phyloP scores from a whole-genome alignment of 345 rosid species.

The Hypericum androsaemum region DNA sequence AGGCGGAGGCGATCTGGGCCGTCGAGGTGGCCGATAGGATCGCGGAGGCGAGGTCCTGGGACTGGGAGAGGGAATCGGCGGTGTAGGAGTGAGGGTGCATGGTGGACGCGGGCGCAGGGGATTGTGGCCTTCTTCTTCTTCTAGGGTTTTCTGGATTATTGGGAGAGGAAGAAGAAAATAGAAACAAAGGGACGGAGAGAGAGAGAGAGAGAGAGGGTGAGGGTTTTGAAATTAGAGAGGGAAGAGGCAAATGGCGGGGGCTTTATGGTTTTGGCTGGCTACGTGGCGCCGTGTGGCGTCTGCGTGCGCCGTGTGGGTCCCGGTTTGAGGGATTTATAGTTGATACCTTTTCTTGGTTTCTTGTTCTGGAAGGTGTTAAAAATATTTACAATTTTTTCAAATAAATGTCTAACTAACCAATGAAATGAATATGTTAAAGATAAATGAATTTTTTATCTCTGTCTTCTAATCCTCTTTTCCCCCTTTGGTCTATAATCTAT shows the following conservation, averaged over 20 bases:
- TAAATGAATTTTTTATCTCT: too few relatives aligned
- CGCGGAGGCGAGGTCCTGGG: slow-evolving; percentile 55
- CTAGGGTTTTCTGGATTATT: slow-evolving; percentile 27
- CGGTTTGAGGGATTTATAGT: neutral
- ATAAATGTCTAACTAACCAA: too few relatives aligned
- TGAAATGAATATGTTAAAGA: too few relatives aligned
- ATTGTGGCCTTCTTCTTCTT: neutral
- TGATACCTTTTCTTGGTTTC: too few relatives aligned
- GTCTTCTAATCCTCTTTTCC: too few relatives aligned
- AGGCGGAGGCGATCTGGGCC: slow-evolving; percentile 48
- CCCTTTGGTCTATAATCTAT: too few relatives aligned
- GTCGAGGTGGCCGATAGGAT: slow-evolving; percentile 54
- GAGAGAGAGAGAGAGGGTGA: slow-evolving; percentile 15
- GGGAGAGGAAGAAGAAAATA: neutral
- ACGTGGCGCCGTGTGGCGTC: slow-evolving; percentile 27
- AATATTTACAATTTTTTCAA: too few relatives aligned
- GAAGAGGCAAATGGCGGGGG: slow-evolving; percentile 52
- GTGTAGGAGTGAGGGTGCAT: slow-evolving; percentile 76
- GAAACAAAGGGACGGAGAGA: neutral
- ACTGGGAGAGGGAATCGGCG: slow-evolving; percentile 54
- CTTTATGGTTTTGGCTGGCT: slow-evolving; percentile 10
- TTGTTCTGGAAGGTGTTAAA: too few relatives aligned
- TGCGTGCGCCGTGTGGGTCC: slow-evolving; percentile 13
- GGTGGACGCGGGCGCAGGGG: slow-evolving; percentile 1
- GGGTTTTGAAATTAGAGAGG: slow-evolving; percentile 32